phyloP scores from a whole-genome alignment of 164 flowering plant genomes.

The Aristolochia fimbriata region DNA sequence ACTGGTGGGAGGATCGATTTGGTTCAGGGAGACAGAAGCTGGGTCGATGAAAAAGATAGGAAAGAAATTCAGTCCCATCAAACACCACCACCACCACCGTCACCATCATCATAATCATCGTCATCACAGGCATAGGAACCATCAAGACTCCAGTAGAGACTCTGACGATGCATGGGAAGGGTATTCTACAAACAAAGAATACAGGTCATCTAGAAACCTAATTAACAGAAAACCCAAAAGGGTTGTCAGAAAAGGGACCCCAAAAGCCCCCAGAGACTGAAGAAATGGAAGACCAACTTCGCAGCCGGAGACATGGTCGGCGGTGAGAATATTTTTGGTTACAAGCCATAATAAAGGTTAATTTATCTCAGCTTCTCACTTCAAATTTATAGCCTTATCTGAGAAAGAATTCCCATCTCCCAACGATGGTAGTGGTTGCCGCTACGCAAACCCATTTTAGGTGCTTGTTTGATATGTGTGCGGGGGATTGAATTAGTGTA shows the following conservation, averaged over 20 bases:
- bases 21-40: conserved; percentile 11
- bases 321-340: neutral
- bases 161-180: conserved; percentile 13
- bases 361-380: too few relatives aligned
- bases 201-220: conserved; percentile 3
- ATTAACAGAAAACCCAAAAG: conserved; percentile 11
- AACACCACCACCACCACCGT: conserved; percentile 19
- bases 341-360: neutral
- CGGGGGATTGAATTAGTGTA: too few relatives aligned
- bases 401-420: too few relatives aligned
- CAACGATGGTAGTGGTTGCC: too few relatives aligned
- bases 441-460: too few relatives aligned
- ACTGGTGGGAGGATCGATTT: conserved; percentile 81
- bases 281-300: conserved; percentile 11
- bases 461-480: too few relatives aligned
- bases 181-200: conserved; percentile 2
- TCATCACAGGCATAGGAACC: conserved; percentile 43
- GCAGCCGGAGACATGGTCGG: neutral
- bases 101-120: conserved; percentile 49
- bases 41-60: conserved; percentile 13
- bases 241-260: conserved; percentile 9
- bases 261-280: conserved; percentile 3
- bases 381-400: too few relatives aligned
- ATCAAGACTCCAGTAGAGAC: conserved; percentile 28
- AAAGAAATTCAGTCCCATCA: conserved; percentile 13